Percentiles rank a stretch among this genome's conserved stretches.
phyloP scores from a whole-genome alignment of 257 asterid species.

The Thymus quinquecostatus region DNA sequence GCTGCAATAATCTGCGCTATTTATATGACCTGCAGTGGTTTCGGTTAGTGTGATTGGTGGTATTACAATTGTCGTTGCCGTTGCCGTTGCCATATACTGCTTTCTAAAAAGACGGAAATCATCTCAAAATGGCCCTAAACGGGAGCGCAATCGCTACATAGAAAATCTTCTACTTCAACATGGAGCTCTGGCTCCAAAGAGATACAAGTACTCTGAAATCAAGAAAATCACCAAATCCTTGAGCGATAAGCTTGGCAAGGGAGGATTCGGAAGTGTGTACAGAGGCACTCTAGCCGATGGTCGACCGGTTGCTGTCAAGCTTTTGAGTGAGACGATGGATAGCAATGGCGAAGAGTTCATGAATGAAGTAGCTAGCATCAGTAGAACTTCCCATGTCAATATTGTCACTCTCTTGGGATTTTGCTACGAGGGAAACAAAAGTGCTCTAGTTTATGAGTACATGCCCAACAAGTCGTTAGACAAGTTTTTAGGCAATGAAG shows the following conservation, averaged over 20 bases:
- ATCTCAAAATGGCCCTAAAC: background rate
- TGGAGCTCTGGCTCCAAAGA: constrained; percentile 41
- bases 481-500: background rate
- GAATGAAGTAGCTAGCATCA: constrained; percentile 25
- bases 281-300: background rate
- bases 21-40: background rate
- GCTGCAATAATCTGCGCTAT: background rate
- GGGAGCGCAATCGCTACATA: constrained; percentile 3
- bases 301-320: background rate
- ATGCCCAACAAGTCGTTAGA: constrained; percentile 48
- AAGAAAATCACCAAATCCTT: background rate
- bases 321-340: background rate
- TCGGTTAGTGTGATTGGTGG: background rate
- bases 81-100: background rate
- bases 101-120: constrained; percentile 10
- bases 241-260: background rate
- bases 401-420: constrained; percentile 26
- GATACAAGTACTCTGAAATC: background rate
- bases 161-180: constrained; percentile 38
- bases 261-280: background rate
- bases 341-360: constrained; percentile 29
- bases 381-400: constrained; percentile 25
- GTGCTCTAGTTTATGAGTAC: constrained; percentile 9
- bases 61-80: background rate
- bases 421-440: constrained; percentile 17